Evolutionary conservation across 1,284 basidiomycete species (phyloP).

Genomic region (Ustanciosporium gigantosporum): DNA sequence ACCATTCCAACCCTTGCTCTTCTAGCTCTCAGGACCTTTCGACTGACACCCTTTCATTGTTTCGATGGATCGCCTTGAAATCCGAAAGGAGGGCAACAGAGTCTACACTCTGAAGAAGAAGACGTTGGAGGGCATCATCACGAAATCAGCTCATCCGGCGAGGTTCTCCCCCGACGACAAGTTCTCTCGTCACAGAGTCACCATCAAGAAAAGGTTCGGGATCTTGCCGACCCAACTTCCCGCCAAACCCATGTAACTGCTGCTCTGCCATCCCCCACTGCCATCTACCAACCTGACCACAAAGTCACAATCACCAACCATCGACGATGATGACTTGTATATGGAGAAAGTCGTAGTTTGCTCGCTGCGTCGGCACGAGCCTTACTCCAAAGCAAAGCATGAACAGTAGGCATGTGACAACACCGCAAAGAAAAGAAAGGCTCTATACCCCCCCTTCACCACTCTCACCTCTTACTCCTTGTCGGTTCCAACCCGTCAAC

Average conservation of each 20-base stretch:
- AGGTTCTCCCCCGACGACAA: constrained; percentile 61
- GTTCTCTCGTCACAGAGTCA: constrained; percentile 59
- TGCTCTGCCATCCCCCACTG: background rate
- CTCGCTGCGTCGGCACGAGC: too few species aligned
- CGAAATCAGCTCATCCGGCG: constrained; percentile 58
- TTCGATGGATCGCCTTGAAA: background rate
- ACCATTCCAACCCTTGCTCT: background rate
- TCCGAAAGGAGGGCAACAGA: constrained; percentile 55
- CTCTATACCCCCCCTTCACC: too few species aligned
- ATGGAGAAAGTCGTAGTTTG: too few species aligned
- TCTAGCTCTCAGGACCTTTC: background rate
- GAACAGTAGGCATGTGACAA: too few species aligned
- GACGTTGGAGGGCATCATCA: constrained; percentile 50
- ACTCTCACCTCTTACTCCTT: too few species aligned
- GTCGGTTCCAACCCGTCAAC: too few species aligned
- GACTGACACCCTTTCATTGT: too few species aligned
- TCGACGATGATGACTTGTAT: too few species aligned
- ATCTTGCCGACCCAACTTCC: constrained; percentile 52
- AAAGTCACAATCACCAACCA: too few species aligned
- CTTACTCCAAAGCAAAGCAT: too few species aligned
- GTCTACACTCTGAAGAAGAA: constrained; percentile 60
- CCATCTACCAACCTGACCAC: too few species aligned
- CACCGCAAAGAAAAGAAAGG: too few species aligned
- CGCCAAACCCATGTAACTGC: constrained; percentile 47
- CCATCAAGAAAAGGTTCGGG: constrained; percentile 59